A percentile compares a stretch with the other conserved stretches of the same genome.
These are phyloP conservation scores for Lentinus brumalis DNA, from an alignment of 768 basidiomycete species.

Conservation along the genomic window DNA sequence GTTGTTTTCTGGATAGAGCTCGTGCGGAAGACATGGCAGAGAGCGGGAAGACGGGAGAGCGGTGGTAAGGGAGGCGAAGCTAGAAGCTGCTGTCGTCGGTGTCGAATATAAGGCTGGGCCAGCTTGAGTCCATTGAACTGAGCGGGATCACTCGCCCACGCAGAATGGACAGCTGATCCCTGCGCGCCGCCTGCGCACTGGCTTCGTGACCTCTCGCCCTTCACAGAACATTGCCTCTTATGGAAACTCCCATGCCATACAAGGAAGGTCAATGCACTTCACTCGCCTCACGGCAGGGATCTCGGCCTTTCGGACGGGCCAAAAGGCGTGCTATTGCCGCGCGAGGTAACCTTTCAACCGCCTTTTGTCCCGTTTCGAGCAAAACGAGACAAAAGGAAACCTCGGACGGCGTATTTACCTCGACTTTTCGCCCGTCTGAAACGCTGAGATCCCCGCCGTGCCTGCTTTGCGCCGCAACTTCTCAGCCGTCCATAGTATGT, in stretches of 20 bases:
- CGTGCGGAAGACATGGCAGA: too few species aligned
- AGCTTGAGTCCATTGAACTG: constrained; percentile 1
- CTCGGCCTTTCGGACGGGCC: too few species aligned
- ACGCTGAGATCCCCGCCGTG: too few species aligned
- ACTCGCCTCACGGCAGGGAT: too few species aligned
- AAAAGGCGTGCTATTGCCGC: too few species aligned
- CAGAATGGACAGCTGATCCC: constrained; percentile 12
- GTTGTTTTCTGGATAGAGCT: neutral
- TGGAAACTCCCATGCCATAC: constrained; percentile 7
- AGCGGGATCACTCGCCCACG: constrained; percentile 1
- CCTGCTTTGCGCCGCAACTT: neutral
- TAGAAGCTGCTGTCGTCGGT: too few species aligned
- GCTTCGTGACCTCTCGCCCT: constrained; percentile 4
- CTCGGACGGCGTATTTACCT: too few species aligned
- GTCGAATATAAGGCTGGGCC: constrained; percentile 7
- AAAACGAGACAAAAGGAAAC: too few species aligned
- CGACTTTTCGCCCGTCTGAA: too few species aligned
- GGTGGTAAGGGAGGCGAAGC: neutral
- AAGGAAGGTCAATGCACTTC: constrained; percentile 9
- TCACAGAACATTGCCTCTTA: constrained; percentile 3
- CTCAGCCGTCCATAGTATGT: neutral
- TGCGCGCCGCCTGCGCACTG: constrained; percentile 8
- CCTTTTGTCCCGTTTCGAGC: too few species aligned
- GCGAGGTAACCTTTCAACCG: too few species aligned
- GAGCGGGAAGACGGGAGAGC: neutral